Evolutionary conservation across 371 early-diverging fungal species (phyloP).

Genomic region (Globomyces sp.): DNA sequence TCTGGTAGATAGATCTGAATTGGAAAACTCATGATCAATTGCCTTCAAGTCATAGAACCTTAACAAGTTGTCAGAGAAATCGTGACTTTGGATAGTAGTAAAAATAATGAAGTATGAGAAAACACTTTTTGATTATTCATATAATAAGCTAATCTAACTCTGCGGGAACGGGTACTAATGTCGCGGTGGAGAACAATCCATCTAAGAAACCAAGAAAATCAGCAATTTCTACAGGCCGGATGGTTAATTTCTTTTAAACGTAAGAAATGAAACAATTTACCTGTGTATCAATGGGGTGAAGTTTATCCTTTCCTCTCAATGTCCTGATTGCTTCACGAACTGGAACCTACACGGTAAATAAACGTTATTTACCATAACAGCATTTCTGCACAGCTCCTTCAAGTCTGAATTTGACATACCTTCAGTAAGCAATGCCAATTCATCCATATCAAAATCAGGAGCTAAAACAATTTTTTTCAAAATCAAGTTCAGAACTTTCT

Average conservation of each 20-base stretch:
- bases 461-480: slow-evolving; percentile 67
- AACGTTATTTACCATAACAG: slow-evolving; percentile 70
- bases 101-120: too few relatives aligned
- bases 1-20: too few relatives aligned
- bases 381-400: slow-evolving; percentile 94
- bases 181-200: slow-evolving; percentile 3
- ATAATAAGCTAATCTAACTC: slow-evolving; percentile 8
- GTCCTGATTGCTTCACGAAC: slow-evolving; percentile 77
- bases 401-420: slow-evolving; percentile 92
- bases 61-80: too few relatives aligned
- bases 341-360: slow-evolving; percentile 42
- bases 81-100: too few relatives aligned
- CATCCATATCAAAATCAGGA: slow-evolving; percentile 66
- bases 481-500: slow-evolving; percentile 80
- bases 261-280: neutral
- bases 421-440: slow-evolving; percentile 74
- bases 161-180: slow-evolving; percentile 1
- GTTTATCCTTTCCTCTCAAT: slow-evolving; percentile 5
- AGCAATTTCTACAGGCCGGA: neutral
- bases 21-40: too few relatives aligned
- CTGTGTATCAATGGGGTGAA: neutral
- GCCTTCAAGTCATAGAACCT: too few relatives aligned
- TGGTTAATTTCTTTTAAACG: neutral
- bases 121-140: too few relatives aligned
- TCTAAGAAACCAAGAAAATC: slow-evolving; percentile 4